phyloP scores from a whole-genome alignment of 768 basidiomycete species.

The Tylopilus rubrobrunneus region DNA sequence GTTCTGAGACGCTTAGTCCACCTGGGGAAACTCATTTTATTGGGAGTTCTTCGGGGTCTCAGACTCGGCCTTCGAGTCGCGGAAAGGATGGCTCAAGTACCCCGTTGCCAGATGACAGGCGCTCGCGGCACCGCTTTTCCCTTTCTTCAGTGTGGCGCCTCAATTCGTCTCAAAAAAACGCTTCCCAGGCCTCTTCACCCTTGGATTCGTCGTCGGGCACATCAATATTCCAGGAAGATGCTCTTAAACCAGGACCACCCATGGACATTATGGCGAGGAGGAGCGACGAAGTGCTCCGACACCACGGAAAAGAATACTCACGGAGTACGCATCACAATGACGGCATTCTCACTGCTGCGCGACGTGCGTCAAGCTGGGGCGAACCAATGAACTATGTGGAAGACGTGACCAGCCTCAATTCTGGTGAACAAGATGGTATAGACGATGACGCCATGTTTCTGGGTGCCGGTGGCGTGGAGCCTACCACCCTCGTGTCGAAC shows the following conservation, averaged over 20 bases:
- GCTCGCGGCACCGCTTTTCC: conserved; percentile 29
- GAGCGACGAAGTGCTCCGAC: conserved; percentile 46
- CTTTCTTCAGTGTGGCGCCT: conserved; percentile 28
- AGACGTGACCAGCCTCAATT: conserved; percentile 42
- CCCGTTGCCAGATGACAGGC: conserved; percentile 22
- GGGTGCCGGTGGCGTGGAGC: conserved; percentile 46
- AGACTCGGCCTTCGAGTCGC: conserved; percentile 25
- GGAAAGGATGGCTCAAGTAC: conserved; percentile 19
- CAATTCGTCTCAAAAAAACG: conserved; percentile 17
- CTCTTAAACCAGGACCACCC: conserved; percentile 14
- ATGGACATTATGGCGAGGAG: conserved; percentile 25
- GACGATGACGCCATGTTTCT: conserved; percentile 53
- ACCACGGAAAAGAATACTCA: conserved; percentile 25
- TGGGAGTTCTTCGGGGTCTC: conserved; percentile 18
- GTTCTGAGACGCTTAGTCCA: conserved; percentile 30
- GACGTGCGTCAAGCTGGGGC: conserved; percentile 67
- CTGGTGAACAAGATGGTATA: conserved; percentile 39
- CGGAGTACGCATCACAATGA: conserved; percentile 25
- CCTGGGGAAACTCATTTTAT: conserved; percentile 15
- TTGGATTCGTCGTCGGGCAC: conserved; percentile 31
- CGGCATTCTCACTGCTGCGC: conserved; percentile 39
- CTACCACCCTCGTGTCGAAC: conserved; percentile 31
- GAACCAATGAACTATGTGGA: conserved; percentile 41
- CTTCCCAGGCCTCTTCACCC: conserved; percentile 29
- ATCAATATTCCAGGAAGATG: conserved; percentile 25